Conservation (phyloP, 129 eudicot genomes). For the Dittrichia graveolens region DNA sequence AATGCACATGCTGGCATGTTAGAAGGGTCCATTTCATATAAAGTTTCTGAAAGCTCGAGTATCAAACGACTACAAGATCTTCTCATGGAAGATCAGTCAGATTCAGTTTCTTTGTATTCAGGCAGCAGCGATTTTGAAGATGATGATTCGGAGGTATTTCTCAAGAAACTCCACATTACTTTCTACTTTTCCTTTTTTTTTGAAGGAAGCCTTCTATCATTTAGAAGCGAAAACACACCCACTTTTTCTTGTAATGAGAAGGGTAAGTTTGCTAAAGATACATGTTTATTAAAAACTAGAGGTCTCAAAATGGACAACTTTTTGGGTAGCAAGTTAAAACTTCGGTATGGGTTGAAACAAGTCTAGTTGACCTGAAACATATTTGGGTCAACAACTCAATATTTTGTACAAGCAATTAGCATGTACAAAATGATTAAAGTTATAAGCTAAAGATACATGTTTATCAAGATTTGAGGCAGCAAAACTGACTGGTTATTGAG, state of each 20-base stretch:
- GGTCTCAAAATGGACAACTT: neutral
- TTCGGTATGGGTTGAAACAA: neutral
- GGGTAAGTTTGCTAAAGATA: neutral
- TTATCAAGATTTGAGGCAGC: no score
- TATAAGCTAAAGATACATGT: no score
- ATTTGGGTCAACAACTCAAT: neutral
- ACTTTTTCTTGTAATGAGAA: neutral
- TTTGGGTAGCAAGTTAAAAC: neutral
- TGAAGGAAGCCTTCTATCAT: neutral
- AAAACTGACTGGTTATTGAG: no score
- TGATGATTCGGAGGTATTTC: constrained; percentile 54
- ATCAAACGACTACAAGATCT: constrained; percentile 65
- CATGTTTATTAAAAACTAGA: neutral
- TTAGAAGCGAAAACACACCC: neutral
- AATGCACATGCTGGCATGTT: constrained; percentile 27
- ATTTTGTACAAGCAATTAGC: no score
- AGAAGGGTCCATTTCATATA: constrained; percentile 36
- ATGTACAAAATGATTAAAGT: no score
- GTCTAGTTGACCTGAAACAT: neutral
- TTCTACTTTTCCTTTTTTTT: neutral
- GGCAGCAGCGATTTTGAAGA: constrained; percentile 33
- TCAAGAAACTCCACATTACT: neutral
- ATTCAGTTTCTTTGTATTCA: constrained; percentile 48
- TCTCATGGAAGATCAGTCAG: constrained; percentile 63
- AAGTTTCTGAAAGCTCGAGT: constrained; percentile 34